These are phyloP conservation scores for Colletotrichum endophyticum DNA, from an alignment of 2,329 filamentous ascomycete genomes.

Conservation along the genomic window DNA sequence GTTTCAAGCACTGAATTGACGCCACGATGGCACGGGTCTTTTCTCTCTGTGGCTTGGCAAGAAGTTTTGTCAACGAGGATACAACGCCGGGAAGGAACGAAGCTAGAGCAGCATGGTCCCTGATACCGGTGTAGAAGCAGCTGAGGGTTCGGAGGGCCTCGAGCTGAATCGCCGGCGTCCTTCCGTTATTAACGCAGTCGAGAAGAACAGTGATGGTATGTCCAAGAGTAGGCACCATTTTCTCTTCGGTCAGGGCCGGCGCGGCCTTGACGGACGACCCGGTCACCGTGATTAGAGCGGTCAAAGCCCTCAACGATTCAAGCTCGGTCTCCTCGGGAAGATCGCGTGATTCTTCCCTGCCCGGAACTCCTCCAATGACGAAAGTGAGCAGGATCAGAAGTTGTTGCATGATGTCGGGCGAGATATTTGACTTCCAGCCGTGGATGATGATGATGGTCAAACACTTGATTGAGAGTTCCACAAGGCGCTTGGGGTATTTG, in stretches of 20 bases:
- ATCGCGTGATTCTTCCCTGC: conserved; percentile 47
- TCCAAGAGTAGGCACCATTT: conserved; percentile 78
- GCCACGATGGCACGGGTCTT: conserved; percentile 65
- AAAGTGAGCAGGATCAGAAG: conserved; percentile 85
- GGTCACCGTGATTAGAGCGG: conserved; percentile 67
- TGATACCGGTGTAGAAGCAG: conserved; percentile 66
- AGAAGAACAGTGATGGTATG: conserved; percentile 83
- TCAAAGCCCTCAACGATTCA: conserved; percentile 73
- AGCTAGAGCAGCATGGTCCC: conserved; percentile 76
- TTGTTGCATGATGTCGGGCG: conserved; percentile 78
- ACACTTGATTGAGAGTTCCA: conserved; percentile 80
- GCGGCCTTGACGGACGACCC: conserved; percentile 54
- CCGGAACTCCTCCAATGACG: conserved; percentile 75
- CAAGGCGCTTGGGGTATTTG: conserved; percentile 70
- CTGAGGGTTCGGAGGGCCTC: conserved; percentile 71
- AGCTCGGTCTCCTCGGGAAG: conserved; percentile 76
- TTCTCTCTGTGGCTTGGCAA: conserved; percentile 69
- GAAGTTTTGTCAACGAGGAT: conserved; percentile 77
- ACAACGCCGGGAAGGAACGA: conserved; percentile 89
- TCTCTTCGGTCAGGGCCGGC: conserved; percentile 55
- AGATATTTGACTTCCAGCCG: conserved; percentile 79
- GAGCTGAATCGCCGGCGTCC: conserved; percentile 71
- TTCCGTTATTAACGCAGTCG: conserved; percentile 70
- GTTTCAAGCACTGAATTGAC: conserved; percentile 63
- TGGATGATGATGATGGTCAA: conserved; percentile 74